Percentiles rank a stretch among this genome's conserved stretches.
Evolutionary conservation across 2,329 filamentous ascomycete genomes (phyloP).

Genomic region (Pestalotiopsis sp.): DNA sequence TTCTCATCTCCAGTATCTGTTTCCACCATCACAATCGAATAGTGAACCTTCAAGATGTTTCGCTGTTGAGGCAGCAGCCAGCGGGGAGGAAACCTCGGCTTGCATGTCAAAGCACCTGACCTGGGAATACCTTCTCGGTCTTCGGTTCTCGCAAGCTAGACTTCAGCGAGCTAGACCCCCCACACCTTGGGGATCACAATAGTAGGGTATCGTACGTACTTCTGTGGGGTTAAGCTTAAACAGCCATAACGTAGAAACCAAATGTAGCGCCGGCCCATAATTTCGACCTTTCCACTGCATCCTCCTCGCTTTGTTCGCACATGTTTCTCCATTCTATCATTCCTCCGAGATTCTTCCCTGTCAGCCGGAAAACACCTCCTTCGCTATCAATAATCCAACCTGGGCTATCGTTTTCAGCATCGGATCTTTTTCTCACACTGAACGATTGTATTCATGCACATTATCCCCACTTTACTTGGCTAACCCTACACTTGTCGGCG

Average conservation of each 20-base stretch:
- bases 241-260: background rate
- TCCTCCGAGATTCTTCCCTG: background rate
- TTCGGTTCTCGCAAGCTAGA: background rate
- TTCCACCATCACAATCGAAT: background rate
- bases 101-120: background rate
- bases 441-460: background rate
- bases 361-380: background rate
- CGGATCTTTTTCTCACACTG: background rate
- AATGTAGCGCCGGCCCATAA: background rate
- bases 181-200: background rate
- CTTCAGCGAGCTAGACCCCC: background rate
- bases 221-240: background rate
- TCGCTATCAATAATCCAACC: background rate
- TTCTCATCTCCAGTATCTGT: background rate
- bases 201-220: background rate
- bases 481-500: background rate
- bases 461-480: background rate
- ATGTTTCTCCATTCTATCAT: background rate
- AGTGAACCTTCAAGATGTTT: background rate
- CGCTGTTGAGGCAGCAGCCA: background rate
- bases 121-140: background rate
- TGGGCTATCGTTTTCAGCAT: background rate
- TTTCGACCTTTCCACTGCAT: background rate
- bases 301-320: background rate
- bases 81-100: background rate